phyloP scores from a whole-genome alignment of 352 stramenopile species.

The Phytophthora ramorum region DNA sequence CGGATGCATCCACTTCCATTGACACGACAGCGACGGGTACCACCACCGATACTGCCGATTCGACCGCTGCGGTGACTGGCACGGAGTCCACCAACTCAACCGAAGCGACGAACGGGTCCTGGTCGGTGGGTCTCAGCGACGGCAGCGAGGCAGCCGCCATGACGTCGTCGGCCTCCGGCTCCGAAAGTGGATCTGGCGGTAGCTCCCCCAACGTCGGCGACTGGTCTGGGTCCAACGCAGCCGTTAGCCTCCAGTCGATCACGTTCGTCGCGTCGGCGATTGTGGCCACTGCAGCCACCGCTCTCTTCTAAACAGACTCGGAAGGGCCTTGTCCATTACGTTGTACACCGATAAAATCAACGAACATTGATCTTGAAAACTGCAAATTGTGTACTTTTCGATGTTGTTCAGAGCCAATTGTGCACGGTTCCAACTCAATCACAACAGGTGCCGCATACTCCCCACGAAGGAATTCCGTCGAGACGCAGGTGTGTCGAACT shows the following conservation, averaged over 20 bases:
- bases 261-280: conserved; percentile 23
- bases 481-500: conserved; percentile 40
- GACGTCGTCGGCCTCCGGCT: background rate
- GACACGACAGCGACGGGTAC: background rate
- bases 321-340: conserved; percentile 21
- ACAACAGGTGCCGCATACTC: conserved; percentile 23
- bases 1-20: background rate
- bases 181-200: conserved; percentile 22
- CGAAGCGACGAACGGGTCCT: background rate
- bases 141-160: background rate
- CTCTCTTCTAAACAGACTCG: conserved; percentile 30
- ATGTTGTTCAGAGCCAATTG: too few species aligned
- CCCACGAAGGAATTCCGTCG: conserved; percentile 33
- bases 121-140: background rate
- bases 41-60: background rate
- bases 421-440: background rate
- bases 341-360: conserved; percentile 38
- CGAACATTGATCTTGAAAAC: conserved; percentile 27
- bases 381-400: background rate
- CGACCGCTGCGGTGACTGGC: background rate
- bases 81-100: conserved; percentile 7
- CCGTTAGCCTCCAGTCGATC: conserved; percentile 26
- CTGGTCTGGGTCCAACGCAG: conserved; percentile 18
- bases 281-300: conserved; percentile 17
- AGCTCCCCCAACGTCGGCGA: conserved; percentile 20